Evolutionary conservation across 805 yeast genomes (phyloP), one percentile per base, ranked within the genome.

Genomic region (Ogataea methanolica): DNA sequence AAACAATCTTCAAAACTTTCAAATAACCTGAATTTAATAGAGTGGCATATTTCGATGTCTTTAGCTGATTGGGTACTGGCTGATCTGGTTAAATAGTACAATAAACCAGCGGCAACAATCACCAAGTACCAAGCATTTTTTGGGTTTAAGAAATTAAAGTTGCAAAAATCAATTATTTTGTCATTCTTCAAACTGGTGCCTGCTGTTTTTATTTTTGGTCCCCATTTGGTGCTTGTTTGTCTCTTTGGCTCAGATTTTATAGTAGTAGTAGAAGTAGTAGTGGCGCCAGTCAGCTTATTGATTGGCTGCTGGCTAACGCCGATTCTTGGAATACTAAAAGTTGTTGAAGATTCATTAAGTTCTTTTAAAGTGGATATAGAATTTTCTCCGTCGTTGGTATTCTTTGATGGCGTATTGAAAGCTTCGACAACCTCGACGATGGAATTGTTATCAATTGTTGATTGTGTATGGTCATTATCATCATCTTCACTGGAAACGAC

Each of bases 401-500:
- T 9, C 23, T 35, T 46, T 29, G 38, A 39, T 22, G 42, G 41
- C 6, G 44, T 33, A 21, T 38, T 42, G 26, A 45, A 38, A 23
- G 16, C 17, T 14, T 7, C 19, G 14, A 22, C 21, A 26, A 17
- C 29, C 7, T 26, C 11, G 4, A 19, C 21, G 21, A 19, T 19
- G 21, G 21, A 19, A 19, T 19, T 19, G 21, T 4, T 19, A 19
- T 19, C 21, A 26, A 26, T 26, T 4, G 29, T 26, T 26, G 29
- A 26, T 26, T 26, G 29, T 26, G 29, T 26, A 26, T 26, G 29
- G 2, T 26, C 29, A 26, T 26, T 26, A 26, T 26, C 41, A 21
- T 44, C 58, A 19, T 54, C 59, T 43, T 55, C 59, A 11, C 54
- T 51, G 14, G 56, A 53, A 11, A 55, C 59, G n/a, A 55, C 49